These are phyloP conservation scores for Diaporthe vaccinii DNA, from an alignment of 2,329 filamentous ascomycete species.

Conservation along the genomic window DNA sequence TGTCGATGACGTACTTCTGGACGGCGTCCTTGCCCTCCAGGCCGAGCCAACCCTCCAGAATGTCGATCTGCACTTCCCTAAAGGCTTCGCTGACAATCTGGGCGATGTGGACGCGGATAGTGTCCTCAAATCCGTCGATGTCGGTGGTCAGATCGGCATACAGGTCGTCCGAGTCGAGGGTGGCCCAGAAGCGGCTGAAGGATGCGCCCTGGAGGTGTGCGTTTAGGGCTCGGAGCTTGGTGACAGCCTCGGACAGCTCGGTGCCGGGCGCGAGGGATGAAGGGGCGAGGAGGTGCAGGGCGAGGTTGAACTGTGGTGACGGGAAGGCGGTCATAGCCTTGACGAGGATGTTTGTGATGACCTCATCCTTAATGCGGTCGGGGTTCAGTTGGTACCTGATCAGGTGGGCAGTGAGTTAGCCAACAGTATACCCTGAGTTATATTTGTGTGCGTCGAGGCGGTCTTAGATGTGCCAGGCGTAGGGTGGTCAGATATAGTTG, in stretches of 20 bases:
- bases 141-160: conserved; percentile 97
- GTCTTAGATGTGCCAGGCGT: not conserved
- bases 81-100: conserved; percentile 86
- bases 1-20: conserved; percentile 84
- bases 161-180: conserved; percentile 91
- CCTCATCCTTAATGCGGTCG: conserved; percentile 95
- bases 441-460: not conserved
- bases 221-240: conserved; percentile 88
- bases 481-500: conserved; percentile 78
- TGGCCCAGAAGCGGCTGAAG: conserved; percentile 94
- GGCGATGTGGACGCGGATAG: conserved; percentile 91
- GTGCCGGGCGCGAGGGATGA: conserved; percentile 76
- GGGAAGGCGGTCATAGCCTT: conserved; percentile 98
- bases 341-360: conserved; percentile 98
- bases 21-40: conserved; percentile 74
- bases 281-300: conserved; percentile 92
- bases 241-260: conserved; percentile 89
- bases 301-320: conserved; percentile 93
- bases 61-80: conserved; percentile 76
- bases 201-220: conserved; percentile 89
- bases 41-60: conserved; percentile 83
- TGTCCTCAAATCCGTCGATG: conserved; percentile 93
- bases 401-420: not conserved
- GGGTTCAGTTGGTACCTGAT: conserved; percentile 99
- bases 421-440: conserved; percentile 39